Evolutionary conservation across 108 stramenopile species (phyloP).

Genomic region (Discostella stelligeroides): DNA sequence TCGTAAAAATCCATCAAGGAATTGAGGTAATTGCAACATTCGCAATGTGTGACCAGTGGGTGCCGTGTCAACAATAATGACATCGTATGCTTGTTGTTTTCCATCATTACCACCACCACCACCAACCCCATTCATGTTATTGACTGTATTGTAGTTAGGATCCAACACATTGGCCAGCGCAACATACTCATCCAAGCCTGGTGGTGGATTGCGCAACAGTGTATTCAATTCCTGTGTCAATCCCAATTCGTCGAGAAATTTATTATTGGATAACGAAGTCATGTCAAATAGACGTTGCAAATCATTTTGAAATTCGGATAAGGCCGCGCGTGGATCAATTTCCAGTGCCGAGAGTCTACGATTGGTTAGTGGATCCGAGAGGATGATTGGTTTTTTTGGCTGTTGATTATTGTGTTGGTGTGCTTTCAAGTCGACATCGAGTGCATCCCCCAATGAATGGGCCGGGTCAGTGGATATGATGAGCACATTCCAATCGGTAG

Average conservation of each 20-base stretch:
- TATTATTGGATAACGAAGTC: constrained; percentile 54
- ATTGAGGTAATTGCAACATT: constrained; percentile 84
- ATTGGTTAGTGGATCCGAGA: constrained; percentile 74
- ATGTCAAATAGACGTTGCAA: constrained; percentile 72
- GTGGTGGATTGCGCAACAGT: constrained; percentile 92
- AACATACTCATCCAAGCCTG: constrained; percentile 94
- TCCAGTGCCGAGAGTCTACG: constrained; percentile 80
- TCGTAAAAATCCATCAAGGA: constrained; percentile 82
- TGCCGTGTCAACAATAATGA: constrained; percentile 90
- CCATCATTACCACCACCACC: not conserved
- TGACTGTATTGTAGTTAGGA: constrained; percentile 38
- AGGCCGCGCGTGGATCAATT: constrained; percentile 82
- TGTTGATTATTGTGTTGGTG: not conserved
- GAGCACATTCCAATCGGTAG: constrained; percentile 81
- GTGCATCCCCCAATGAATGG: constrained; percentile 93
- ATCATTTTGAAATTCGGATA: constrained; percentile 68
- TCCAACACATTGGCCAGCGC: constrained; percentile 89
- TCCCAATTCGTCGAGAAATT: constrained; percentile 73
- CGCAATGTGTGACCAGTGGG: constrained; percentile 93
- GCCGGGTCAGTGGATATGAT: constrained; percentile 98
- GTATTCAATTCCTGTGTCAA: constrained; percentile 70
- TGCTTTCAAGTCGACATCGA: constrained; percentile 70
- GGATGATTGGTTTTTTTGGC: constrained; percentile 51
- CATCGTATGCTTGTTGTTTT: constrained; percentile 70
- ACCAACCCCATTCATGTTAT: too few species aligned